Conservation (phyloP, 2,329 filamentous ascomycete genomes). For the Colletotrichum cuscutae region DNA sequence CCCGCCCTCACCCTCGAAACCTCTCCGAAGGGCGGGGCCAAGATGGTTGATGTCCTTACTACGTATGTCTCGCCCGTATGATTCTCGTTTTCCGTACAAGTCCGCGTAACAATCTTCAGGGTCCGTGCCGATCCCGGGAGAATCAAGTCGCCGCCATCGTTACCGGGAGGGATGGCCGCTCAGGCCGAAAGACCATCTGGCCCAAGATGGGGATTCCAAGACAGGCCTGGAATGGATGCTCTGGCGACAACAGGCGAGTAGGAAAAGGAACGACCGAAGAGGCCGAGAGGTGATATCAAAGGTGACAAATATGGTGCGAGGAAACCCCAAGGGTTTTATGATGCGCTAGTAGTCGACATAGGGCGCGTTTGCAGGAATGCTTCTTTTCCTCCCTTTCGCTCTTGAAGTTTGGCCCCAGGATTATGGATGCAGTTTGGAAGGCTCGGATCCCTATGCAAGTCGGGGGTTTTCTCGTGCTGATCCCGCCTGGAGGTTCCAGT, state of each 20-base stretch:
- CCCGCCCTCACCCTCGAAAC: background rate
- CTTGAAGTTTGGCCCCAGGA: background rate
- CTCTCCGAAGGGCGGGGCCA: background rate
- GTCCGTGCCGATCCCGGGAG: slow-evolving; percentile 5
- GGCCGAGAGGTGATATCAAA: slow-evolving; percentile 1
- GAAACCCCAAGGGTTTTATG: slow-evolving; percentile 7
- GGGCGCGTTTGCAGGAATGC: background rate
- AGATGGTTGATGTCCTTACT: background rate
- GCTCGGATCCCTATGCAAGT: background rate
- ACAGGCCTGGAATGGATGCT: slow-evolving; percentile 16
- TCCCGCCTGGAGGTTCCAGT: background rate
- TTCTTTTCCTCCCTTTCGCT: slow-evolving; percentile 11
- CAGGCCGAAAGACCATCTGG: slow-evolving; percentile 19
- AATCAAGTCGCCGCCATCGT: slow-evolving; percentile 8
- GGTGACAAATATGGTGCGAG: background rate
- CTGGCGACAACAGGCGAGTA: background rate
- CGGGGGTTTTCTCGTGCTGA: slow-evolving; percentile 9
- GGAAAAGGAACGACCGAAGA: background rate
- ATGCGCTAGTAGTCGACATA: slow-evolving; percentile 9
- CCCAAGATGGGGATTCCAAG: slow-evolving; percentile 26
- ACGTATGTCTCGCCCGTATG: background rate
- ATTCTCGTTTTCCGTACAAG: background rate
- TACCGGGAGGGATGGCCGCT: slow-evolving; percentile 13
- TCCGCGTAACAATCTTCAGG: background rate
- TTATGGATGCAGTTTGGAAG: background rate